Evolutionary conservation across 2,329 filamentous ascomycete genomes (phyloP).

Genomic region (Arthrinium puccinioides): DNA sequence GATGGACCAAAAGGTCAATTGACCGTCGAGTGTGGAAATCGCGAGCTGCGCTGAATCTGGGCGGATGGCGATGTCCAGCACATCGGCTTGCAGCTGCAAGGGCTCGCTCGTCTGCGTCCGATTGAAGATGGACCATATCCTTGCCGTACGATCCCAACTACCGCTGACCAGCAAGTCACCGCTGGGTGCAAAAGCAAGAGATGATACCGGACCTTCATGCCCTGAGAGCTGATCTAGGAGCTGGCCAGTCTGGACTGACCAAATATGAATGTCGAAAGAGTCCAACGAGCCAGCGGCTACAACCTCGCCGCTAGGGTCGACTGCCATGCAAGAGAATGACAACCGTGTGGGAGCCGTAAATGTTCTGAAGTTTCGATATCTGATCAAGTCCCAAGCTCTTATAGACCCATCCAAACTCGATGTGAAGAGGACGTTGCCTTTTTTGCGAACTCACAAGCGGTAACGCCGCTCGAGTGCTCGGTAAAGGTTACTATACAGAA

Average conservation of each 20-base stretch:
- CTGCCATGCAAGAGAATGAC: slow-evolving; percentile 88
- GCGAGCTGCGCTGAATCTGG: slow-evolving; percentile 89
- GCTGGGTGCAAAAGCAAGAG: slow-evolving; percentile 81
- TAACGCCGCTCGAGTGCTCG: slow-evolving; percentile 91
- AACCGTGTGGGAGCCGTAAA: slow-evolving; percentile 90
- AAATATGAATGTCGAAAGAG: slow-evolving; percentile 95
- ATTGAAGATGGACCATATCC: slow-evolving; percentile 93
- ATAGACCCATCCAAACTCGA: slow-evolving; percentile 91
- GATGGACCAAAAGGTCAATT: slow-evolving; percentile 91
- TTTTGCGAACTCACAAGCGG: slow-evolving; percentile 89
- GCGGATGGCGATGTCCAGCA: slow-evolving; percentile 77
- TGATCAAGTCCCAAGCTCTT: slow-evolving; percentile 89
- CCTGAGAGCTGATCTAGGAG: slow-evolving; percentile 84
- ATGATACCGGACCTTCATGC: slow-evolving; percentile 89
- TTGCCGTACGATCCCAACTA: slow-evolving; percentile 92
- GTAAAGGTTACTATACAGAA: slow-evolving; percentile 99
- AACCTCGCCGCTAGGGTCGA: slow-evolving; percentile 95
- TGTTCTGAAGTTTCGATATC: slow-evolving; percentile 94
- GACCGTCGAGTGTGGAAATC: slow-evolving; percentile 86
- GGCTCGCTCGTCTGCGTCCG: slow-evolving; percentile 93
- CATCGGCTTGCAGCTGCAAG: slow-evolving; percentile 83
- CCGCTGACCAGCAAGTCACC: slow-evolving; percentile 80
- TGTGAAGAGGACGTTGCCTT: slow-evolving; percentile 95
- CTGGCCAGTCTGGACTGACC: slow-evolving; percentile 97
- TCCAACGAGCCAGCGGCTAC: slow-evolving; percentile 92